Percentiles rank a stretch among this genome's conserved stretches.
Conservation (phyloP, 306 rosid genomes). For the Cucumis hystrix region DNA sequence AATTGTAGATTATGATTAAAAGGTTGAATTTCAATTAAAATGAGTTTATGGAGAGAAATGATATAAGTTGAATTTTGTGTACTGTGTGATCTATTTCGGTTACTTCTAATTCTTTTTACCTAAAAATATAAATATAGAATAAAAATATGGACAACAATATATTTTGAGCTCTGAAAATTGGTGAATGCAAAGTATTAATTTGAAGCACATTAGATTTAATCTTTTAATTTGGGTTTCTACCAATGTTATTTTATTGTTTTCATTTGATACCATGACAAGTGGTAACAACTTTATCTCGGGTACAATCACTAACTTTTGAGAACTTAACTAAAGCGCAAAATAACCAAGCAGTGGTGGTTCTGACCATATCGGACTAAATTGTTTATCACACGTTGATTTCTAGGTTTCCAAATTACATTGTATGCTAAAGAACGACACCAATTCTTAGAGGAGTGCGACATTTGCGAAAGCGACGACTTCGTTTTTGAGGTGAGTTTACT, state of each 20-base stretch:
- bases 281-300: not conserved
- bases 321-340: not conserved
- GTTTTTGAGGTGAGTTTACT: not conserved
- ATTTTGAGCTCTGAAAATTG: no score
- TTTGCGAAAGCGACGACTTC: not conserved
- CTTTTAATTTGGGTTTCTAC: no score
- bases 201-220: no score
- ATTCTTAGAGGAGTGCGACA: not conserved
- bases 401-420: not conserved
- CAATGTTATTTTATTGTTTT: not conserved
- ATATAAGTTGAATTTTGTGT: no score
- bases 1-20: no score
- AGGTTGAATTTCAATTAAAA: no score
- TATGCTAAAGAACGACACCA: not conserved
- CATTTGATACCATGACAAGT: not conserved
- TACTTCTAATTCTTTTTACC: no score
- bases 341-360: not conserved
- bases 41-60: no score
- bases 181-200: no score
- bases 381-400: not conserved
- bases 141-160: no score
- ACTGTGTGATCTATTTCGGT: no score
- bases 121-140: no score
- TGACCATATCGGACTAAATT: not conserved
- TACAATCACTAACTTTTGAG: not conserved